Base-by-base conservation (phyloP, 805 yeast species). In the Kockiozyma suomiensis region DNA sequence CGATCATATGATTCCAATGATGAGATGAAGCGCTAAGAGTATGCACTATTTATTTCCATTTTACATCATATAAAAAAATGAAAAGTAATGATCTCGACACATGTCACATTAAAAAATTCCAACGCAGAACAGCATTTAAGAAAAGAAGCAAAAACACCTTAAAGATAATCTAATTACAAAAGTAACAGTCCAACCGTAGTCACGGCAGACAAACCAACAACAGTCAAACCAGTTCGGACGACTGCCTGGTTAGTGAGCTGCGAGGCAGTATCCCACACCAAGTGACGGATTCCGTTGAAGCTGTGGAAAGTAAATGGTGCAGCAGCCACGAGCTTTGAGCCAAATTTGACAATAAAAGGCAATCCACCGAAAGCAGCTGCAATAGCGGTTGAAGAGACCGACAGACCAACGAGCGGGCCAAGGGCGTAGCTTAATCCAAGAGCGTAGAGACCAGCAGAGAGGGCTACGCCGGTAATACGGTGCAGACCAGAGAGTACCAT, bases 181-280 rank as follows among this genome's bases (percentile, higher is more conserved):
- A 77, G 56, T 8, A 78, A 72, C 26, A 78, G 66, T 19, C 64
- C 68, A 19, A 89, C 70, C 57, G 96, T 89, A 26, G 85, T 69
- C 37, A 82, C 62, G 7, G 79, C 77, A 46, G 84, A 70, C 68
- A 83, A 78, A 30, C 86, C 97, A 59, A 91, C 74, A 19, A 90
- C 96, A 50, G 83, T 78, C 76, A 90, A 89, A 65, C 97, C 98
- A 38, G 97, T 91, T 77, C 87, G 84, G 84, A 88, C 88, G 59
- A 94, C 97, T 68, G 96, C 97, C 72, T 87, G 84, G 68, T 89
- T 71, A 63, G 91, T 82, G 73, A 93, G 81, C 75, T 87, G 88
- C 68, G 78, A 80, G 74, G 96, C 96, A 55, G 85, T 74, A 75
- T 94, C 99, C 99, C 99, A 94, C 57, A 89, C 72, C 75, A 93